These are phyloP conservation scores for Mycosarcoma mackinlayi DNA, from an alignment of 1,284 basidiomycete species.

Conservation along the genomic window DNA sequence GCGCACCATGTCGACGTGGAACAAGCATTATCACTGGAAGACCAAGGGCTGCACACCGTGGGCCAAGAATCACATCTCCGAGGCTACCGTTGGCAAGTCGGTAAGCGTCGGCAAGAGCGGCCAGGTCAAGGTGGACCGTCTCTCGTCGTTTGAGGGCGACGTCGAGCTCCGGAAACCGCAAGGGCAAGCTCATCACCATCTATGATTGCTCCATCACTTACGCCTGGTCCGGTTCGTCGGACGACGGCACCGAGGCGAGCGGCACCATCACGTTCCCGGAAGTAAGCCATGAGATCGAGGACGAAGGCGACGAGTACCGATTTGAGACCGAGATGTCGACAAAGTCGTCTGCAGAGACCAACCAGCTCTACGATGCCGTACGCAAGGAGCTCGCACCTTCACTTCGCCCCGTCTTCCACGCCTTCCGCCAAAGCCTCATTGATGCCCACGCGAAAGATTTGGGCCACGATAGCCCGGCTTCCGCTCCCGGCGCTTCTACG, in stretches of 20 bases:
- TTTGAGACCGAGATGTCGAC: conserved; percentile 60
- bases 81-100: conserved; percentile 56
- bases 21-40: conserved; percentile 68
- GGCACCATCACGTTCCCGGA: conserved; percentile 87
- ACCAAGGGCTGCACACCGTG: conserved; percentile 67
- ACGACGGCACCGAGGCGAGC: conserved; percentile 80
- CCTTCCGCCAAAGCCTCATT: conserved; percentile 82
- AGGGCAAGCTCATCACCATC: conserved; percentile 87
- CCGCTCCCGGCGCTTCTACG: conserved; percentile 71
- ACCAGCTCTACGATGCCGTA: conserved; percentile 59
- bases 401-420: conserved; percentile 71
- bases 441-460: conserved; percentile 88
- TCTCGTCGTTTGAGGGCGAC: conserved; percentile 66
- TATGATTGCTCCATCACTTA: conserved; percentile 85
- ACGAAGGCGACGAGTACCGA: conserved; percentile 81
- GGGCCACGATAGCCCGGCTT: conserved; percentile 72
- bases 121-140: conserved; percentile 58
- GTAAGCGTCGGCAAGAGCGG: conserved; percentile 34
- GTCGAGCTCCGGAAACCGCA: conserved; percentile 69
- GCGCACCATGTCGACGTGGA: conserved; percentile 64
- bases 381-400: conserved; percentile 72
- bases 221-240: conserved; percentile 61
- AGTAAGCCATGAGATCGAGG: conserved; percentile 92
- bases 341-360: conserved; percentile 40
- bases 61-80: conserved; percentile 63